Evolutionary conservation across 768 basidiomycete species (phyloP).

Genomic region (Termitomyces sp.): DNA sequence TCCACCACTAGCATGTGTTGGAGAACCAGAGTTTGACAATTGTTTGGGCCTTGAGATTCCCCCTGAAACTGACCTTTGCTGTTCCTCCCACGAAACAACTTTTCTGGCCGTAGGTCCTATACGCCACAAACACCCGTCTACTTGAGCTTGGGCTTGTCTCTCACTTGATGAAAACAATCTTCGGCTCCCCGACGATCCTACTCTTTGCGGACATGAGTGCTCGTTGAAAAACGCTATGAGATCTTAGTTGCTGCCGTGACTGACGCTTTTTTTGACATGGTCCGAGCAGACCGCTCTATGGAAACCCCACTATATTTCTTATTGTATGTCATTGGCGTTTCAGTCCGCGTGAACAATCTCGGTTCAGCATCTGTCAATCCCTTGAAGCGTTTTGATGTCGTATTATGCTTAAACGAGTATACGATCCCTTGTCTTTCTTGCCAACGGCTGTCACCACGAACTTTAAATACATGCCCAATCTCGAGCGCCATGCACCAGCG

Average conservation of each 20-base stretch:
- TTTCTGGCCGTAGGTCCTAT: not conserved
- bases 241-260: not conserved
- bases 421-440: not conserved
- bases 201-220: not conserved
- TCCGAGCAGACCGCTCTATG: not conserved
- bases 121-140: conserved; percentile 6
- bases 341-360: not conserved
- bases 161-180: not conserved
- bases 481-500: not conserved
- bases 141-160: too few relatives aligned
- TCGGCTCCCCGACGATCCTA: not conserved
- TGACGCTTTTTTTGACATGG: not conserved
- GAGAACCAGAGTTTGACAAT: not conserved
- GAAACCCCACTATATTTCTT: not conserved
- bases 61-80: not conserved
- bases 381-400: not conserved
- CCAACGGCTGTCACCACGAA: not conserved
- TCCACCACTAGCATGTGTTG: not conserved
- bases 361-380: not conserved
- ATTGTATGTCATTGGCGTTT: not conserved
- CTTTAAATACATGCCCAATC: not conserved
- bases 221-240: not conserved
- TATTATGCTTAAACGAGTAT: not conserved
- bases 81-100: not conserved
- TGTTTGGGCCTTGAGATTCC: not conserved